These are phyloP conservation scores for Epichloe amarillans DNA, from an alignment of 2,329 filamentous ascomycete species.

Conservation along the genomic window DNA sequence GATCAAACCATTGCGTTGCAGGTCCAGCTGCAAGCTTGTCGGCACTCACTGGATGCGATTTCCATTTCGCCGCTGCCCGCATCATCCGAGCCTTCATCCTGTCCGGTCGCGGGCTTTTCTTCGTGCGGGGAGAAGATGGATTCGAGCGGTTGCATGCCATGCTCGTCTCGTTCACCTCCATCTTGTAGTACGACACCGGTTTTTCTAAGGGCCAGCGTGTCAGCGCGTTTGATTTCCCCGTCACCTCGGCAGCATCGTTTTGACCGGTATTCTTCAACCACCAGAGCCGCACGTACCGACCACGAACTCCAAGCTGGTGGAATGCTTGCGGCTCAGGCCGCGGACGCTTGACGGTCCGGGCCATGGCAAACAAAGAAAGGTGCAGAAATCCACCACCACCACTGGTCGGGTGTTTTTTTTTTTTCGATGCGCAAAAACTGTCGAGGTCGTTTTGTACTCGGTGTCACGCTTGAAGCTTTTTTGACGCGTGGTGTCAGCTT, in stretches of 20 bases:
- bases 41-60: conserved; percentile 32
- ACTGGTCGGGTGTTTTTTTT: background rate
- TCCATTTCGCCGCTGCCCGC: conserved; percentile 38
- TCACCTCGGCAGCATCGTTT: background rate
- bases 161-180: conserved; percentile 68
- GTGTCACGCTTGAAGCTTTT: background rate
- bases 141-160: conserved; percentile 82
- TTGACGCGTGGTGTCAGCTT: background rate
- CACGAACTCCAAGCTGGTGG: conserved; percentile 22
- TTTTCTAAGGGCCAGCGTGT: conserved; percentile 44
- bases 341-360: conserved; percentile 18
- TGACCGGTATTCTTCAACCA: background rate
- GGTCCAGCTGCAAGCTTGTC: background rate
- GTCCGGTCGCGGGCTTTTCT: conserved; percentile 27
- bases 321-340: conserved; percentile 17
- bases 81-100: conserved; percentile 11
- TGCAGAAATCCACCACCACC: background rate
- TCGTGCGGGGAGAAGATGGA: conserved; percentile 80
- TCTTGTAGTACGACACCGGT: conserved; percentile 76
- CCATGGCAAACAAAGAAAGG: conserved; percentile 14
- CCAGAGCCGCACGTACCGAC: conserved; percentile 19
- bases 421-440: too few species aligned
- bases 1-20: background rate
- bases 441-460: background rate
- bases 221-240: background rate